These are phyloP conservation scores for Kappamyces sp. DNA, from an alignment of 192 early-diverging fungal genomes.

Conservation along the genomic window DNA sequence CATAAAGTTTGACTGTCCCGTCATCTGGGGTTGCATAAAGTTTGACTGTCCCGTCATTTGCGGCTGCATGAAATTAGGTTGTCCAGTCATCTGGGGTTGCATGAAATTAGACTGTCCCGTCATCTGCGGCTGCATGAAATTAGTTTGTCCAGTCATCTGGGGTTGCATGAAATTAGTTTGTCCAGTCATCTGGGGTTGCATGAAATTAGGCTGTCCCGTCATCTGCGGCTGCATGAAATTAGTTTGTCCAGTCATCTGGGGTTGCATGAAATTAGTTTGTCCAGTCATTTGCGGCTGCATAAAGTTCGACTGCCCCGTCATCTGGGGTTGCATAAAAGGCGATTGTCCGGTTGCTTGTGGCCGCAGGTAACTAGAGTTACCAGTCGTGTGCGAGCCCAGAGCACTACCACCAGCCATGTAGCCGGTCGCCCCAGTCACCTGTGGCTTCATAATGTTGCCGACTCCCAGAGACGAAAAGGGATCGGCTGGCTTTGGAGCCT, in stretches of 20 bases:
- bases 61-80: neutral
- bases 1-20: neutral
- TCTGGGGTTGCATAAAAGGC: neutral
- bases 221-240: neutral
- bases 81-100: neutral
- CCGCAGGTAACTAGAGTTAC: too few species aligned
- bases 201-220: slow-evolving; percentile 1
- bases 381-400: too few species aligned
- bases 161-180: neutral
- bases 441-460: too few species aligned
- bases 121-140: slow-evolving; percentile 4
- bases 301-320: neutral
- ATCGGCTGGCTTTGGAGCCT: too few species aligned
- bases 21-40: neutral
- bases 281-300: slow-evolving; percentile 4
- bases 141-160: neutral
- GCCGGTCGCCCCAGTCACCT: too few species aligned
- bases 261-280: neutral
- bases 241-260: neutral
- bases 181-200: neutral
- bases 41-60: neutral
- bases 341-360: too few species aligned
- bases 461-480: too few species aligned
- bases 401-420: too few species aligned
- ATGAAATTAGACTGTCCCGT: neutral